Evolutionary conservation across 106 monocot genomes (phyloP).

Genomic region (Narthecium ossifragum): DNA sequence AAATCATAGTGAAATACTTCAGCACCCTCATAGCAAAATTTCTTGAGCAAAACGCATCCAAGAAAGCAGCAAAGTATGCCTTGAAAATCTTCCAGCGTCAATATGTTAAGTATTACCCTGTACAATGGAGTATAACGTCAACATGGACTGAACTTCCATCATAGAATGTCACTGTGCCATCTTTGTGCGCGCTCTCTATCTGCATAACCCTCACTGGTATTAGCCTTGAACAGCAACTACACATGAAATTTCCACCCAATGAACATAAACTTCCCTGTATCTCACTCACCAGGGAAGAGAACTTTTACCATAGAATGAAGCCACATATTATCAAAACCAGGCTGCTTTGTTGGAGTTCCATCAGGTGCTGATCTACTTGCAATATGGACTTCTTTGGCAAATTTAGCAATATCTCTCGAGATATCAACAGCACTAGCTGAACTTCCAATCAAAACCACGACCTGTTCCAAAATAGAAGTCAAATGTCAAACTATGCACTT

Average conservation of each 20-base stretch:
- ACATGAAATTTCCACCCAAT: not conserved
- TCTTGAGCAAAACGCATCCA: not conserved
- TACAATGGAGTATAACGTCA: constrained; percentile 95
- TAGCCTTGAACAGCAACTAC: not conserved
- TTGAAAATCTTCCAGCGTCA: not conserved
- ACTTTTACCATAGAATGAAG: constrained; percentile 78
- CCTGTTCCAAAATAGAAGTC: constrained; percentile 26
- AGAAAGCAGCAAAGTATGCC: not conserved
- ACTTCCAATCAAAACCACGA: constrained; percentile 79
- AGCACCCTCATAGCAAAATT: too few species aligned
- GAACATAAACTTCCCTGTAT: not conserved
- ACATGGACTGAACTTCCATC: constrained; percentile 27
- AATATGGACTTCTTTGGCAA: constrained; percentile 91
- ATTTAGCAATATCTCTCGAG: constrained; percentile 60
- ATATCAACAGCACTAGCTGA: constrained; percentile 88
- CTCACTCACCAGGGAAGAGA: constrained; percentile 27
- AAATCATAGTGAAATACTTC: too few species aligned
- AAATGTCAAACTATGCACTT: too few species aligned
- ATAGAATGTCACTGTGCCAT: constrained; percentile 18
- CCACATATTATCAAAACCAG: constrained; percentile 86
- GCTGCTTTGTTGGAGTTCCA: constrained; percentile 26
- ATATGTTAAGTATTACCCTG: constrained; percentile 55
- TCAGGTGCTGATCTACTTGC: constrained; percentile 41
- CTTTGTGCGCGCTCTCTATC: constrained; percentile 45
- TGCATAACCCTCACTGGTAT: constrained; percentile 14